Conservation (phyloP, 257 asterid species). For the Capsicum baccatum region DNA sequence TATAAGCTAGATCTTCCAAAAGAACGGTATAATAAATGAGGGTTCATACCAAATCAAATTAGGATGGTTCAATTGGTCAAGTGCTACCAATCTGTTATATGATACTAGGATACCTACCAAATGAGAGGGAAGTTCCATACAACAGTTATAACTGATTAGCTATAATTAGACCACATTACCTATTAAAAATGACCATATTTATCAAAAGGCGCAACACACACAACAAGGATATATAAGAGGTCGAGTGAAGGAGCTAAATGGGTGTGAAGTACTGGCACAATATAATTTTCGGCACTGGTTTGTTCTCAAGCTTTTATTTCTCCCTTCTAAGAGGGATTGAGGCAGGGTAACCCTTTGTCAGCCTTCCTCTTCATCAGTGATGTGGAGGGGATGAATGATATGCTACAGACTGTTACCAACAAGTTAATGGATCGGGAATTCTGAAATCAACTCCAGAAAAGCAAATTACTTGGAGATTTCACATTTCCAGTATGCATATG, state of each 20-base stretch:
- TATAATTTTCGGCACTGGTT: no score
- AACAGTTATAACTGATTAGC: neutral
- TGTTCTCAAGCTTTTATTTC: no score
- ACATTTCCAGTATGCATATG: no score
- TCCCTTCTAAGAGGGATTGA: no score
- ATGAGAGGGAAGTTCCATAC: neutral
- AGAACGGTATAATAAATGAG: neutral
- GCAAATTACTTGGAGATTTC: no score
- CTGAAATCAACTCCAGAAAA: no score
- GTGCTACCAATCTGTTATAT: neutral
- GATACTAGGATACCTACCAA: neutral
- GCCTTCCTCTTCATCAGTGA: no score
- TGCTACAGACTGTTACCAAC: no score
- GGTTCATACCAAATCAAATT: neutral
- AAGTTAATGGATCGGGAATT: no score
- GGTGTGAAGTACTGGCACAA: no score
- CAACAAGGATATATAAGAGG: neutral
- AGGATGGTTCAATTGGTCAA: conserved; percentile 4
- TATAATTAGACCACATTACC: neutral
- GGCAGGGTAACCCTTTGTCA: no score
- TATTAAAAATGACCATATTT: neutral
- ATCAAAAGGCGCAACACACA: neutral
- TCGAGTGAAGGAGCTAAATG: neutral
- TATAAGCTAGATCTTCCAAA: neutral
- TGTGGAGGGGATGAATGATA: no score